These are phyloP conservation scores for Neodidymelliopsis sp. DNA, from an alignment of 2,329 filamentous ascomycete genomes.

Conservation along the genomic window DNA sequence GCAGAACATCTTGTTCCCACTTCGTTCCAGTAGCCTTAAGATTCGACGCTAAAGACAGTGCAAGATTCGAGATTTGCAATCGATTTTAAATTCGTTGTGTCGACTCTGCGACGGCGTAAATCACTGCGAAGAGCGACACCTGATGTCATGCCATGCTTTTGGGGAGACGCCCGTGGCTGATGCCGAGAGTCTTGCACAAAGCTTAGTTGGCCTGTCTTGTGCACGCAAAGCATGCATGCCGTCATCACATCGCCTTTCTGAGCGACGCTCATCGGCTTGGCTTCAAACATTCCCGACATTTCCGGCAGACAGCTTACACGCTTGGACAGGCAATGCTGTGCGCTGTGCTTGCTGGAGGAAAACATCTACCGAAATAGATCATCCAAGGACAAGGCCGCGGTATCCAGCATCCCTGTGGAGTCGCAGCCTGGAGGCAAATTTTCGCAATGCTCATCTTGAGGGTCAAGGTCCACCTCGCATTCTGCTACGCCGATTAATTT, in stretches of 20 bases:
- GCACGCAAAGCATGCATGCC: constrained; percentile 24
- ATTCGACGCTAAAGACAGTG: constrained; percentile 4
- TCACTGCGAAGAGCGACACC: constrained; percentile 5
- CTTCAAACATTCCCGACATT: constrained; percentile 19
- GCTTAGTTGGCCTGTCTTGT: constrained; percentile 28
- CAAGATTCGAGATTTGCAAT: constrained; percentile 10
- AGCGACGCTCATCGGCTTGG: constrained; percentile 19
- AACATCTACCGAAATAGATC: constrained; percentile 3
- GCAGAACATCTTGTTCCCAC: constrained; percentile 16
- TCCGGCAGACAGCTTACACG: constrained; percentile 11
- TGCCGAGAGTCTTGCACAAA: constrained; percentile 41
- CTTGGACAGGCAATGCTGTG: constrained; percentile 7
- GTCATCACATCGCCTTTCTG: constrained; percentile 24
- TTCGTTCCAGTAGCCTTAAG: constrained; percentile 8
- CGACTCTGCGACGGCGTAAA: neutral
- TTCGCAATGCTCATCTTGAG: constrained; percentile 16
- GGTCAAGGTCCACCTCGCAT: constrained; percentile 18
- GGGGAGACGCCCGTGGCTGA: constrained; percentile 27
- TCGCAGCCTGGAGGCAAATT: constrained; percentile 8
- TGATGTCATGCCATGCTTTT: constrained; percentile 31
- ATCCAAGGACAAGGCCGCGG: constrained; percentile 14
- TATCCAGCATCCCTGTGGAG: constrained; percentile 19
- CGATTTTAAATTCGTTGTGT: constrained; percentile 1
- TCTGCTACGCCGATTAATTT: constrained; percentile 10
- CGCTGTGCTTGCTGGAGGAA: neutral